Percentiles rank a stretch among this genome's conserved stretches.
phyloP scores from a whole-genome alignment of 2,329 filamentous ascomycete genomes.

The Aspergillus carbonarius region DNA sequence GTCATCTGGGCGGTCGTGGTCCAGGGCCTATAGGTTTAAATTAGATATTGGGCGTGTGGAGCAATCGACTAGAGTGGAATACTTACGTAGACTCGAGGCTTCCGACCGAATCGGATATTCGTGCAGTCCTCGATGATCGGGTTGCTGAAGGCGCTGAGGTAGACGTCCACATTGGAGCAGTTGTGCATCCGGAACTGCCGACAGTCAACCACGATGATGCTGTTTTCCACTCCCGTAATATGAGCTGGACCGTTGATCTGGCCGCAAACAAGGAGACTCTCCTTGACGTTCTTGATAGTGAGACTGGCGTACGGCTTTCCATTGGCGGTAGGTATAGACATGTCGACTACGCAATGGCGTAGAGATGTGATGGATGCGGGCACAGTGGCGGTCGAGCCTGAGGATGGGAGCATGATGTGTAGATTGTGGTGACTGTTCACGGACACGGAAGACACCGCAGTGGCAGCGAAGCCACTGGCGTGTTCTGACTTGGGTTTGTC shows the following conservation, averaged over 20 bases:
- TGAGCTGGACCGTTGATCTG: conserved; percentile 78
- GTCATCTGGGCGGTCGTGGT: conserved; percentile 31
- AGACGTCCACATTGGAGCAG: conserved; percentile 76
- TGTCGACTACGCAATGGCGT: conserved; percentile 71
- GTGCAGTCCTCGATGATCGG: conserved; percentile 93
- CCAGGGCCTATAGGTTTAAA: conserved; percentile 24
- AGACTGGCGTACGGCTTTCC: conserved; percentile 69
- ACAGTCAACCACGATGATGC: conserved; percentile 73
- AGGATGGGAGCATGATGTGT: conserved; percentile 74
- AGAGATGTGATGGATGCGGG: conserved; percentile 73
- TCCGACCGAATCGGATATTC: conserved; percentile 72
- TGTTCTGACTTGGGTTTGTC: conserved; percentile 15
- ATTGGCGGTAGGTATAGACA: conserved; percentile 63
- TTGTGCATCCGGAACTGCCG: conserved; percentile 94
- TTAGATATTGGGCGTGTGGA: conserved; percentile 5
- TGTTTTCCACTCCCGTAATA: conserved; percentile 71
- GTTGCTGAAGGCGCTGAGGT: conserved; percentile 75
- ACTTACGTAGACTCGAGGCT: conserved; percentile 70
- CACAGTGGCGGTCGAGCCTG: conserved; percentile 68
- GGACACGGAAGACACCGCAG: conserved; percentile 54
- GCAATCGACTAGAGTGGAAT: background rate
- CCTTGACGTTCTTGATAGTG: conserved; percentile 66
- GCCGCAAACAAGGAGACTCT: conserved; percentile 74
- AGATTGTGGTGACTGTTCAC: conserved; percentile 67
- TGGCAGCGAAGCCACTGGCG: conserved; percentile 54